Evolutionary conservation across 1,284 basidiomycete species (phyloP), one percentile per base, ranked within the genome.

Genomic region (Peniophora sp.): DNA sequence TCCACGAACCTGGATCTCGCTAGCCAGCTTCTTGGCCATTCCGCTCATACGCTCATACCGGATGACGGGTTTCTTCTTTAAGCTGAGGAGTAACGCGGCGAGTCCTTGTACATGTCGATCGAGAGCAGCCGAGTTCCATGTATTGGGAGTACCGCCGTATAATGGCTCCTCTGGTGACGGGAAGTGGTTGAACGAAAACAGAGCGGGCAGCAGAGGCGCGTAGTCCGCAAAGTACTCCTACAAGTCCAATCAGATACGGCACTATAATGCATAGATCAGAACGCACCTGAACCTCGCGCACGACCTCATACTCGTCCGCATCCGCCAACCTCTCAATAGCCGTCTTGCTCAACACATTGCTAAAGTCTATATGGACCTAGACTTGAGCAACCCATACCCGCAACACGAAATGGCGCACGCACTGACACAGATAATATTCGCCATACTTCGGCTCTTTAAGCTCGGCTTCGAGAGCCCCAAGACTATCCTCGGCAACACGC

Each of bases 201-300:
- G 75, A 34, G 79, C 89, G 0, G 93, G 85, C 3, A 94, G 77
- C 52, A 97, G 75, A 0, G 94, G 91, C 1, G 91, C 79, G 60
- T 94, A 97, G 68, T 97, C 95, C 57, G 92, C 92, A 69, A 97
- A 97, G 70, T 91, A 91, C 79, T 97, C 95, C 93, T 90, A 65
- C 50, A 56, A 55, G 61, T 60, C 38, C 63, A 53, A 52, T 41
- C 47, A 51, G 48, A 55, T 47, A 17, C 22, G 35, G n/a, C n/a
- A n/a, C n/a, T n/a, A n/a, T n/a, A n/a, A 27, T 39, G 47, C 50
- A 39, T 41, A 23, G 45, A 27, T 23, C 22, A 50, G 3, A 11
- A 63, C 78, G 56, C 60, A 94, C 93, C 78, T 97, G 95, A 2
- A 99, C 90, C 73, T 99, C 96, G 56, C 86, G 83, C 23, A 99